Base-by-base conservation (phyloP, 805 yeast genomes). In the Metschnikowia vanudenii region DNA sequence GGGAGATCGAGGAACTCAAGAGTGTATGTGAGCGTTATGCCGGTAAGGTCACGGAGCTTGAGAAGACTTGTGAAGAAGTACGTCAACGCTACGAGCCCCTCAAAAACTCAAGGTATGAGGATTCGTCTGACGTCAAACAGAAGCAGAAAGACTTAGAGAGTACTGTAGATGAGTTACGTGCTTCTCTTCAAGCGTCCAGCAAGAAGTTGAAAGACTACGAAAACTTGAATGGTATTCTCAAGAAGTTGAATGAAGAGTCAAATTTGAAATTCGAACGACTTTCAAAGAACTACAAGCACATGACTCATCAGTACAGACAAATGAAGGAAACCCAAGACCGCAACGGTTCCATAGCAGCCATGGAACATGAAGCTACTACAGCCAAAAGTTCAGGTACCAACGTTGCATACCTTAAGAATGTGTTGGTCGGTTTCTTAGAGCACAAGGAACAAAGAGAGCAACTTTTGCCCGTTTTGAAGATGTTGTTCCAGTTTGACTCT, bases 391-490 rank as follows among this genome's bases (percentile, higher is more conserved):
- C 66, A 16, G 43, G 37, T 22, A 53, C 61, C 19, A 85, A 81
- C 56, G 73, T 84, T 17, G 88, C 95, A 11, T 92, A 92, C 61
- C 75, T 90, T 42, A 88, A 87, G 63, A 94, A 94, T 61, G 97
- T 92, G 2, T 65, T 92, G n/a, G 69, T 92, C 2, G 97, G 97
- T 2, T 94, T 86, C 62, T 66, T 94, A 45, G 97, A 91, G 59
- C 96, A 88, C 61, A 86, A 79, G 59, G 99, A 92, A n/a, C 97
- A 91, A 65, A 75, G 98, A 49, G 81, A 75, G 24, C 88, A 84
- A 62, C 74, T 92, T 36, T 69, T 94, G 28, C 97, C 98, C 0
- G 98, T 94, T 6, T 71, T 92, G 19, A 79, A 91, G 40, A 82
- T 88, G 53, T 65, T 92, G 42, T 75, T 92, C 49, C 80, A 82